Evolutionary conservation across 225 moss, liverwort and hornwort species (phyloP).

Genomic region (Marchantia paleacea): DNA sequence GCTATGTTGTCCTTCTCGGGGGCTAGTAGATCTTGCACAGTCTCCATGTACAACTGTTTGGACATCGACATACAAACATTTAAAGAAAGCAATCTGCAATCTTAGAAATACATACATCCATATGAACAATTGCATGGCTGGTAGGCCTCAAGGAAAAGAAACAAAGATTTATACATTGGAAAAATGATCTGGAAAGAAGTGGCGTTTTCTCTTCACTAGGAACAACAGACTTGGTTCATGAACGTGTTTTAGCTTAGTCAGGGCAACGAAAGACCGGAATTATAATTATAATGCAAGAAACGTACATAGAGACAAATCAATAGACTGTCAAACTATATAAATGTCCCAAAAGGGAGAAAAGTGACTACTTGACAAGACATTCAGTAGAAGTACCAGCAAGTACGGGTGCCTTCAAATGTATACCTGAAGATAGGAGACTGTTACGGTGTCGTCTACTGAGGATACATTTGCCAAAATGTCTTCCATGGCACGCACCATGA

Average conservation of each 20-base stretch:
- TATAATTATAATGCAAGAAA: no score
- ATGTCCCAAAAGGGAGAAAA: neutral
- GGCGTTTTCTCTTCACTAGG: no score
- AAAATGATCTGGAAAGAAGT: no score
- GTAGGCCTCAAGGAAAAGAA: no score
- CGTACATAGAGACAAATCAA: no score
- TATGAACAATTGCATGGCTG: no score
- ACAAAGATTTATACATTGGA: no score
- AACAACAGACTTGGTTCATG: no score
- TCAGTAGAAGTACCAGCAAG: neutral
- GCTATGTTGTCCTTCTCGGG: slow-evolving; percentile 96
- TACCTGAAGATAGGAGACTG: slow-evolving; percentile 98
- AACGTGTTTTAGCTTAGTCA: no score
- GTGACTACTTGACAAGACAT: neutral
- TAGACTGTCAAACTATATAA: no score
- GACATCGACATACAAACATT: neutral
- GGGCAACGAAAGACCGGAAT: no score
- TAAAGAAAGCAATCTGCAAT: neutral
- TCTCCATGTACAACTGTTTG: slow-evolving; percentile 95
- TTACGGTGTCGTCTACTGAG: slow-evolving; percentile 78
- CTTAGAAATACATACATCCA: no score
- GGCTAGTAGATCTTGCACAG: slow-evolving; percentile 93
- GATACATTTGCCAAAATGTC: slow-evolving; percentile 83
- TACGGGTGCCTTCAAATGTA: neutral
- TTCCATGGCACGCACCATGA: slow-evolving; percentile 99